Percentiles rank a stretch among this genome's conserved stretches.
Evolutionary conservation across 306 rosid genomes (phyloP).

Genomic region (Ormosia emarginata): DNA sequence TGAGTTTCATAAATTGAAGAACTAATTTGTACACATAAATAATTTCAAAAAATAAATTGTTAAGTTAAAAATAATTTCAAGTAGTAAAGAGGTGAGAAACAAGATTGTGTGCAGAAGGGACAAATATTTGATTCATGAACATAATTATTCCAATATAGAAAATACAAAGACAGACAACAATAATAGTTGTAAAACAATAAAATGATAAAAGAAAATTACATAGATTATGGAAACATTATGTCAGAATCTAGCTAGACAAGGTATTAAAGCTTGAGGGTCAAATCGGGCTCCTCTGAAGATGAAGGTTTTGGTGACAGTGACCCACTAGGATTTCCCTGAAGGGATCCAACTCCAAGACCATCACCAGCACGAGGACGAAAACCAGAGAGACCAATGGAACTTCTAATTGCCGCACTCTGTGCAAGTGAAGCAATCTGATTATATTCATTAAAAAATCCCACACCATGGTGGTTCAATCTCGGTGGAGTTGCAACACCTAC

Average conservation of each 20-base stretch:
- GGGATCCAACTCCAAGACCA: background rate
- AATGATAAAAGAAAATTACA: background rate
- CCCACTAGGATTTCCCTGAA: background rate
- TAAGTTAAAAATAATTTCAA: background rate
- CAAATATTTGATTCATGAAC: background rate
- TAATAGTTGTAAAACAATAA: no score
- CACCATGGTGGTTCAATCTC: background rate
- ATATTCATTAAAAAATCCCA: background rate
- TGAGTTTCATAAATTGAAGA: background rate
- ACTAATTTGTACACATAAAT: background rate
- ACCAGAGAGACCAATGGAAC: no score
- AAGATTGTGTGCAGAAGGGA: background rate
- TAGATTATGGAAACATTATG: background rate
- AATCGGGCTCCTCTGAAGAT: background rate
- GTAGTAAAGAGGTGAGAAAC: background rate
- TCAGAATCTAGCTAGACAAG: background rate
- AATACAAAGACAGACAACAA: no score
- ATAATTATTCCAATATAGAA: no score
- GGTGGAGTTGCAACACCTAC: no score
- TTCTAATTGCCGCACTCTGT: no score
- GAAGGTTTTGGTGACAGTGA: background rate
- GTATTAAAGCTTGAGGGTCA: background rate
- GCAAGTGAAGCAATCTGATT: background rate
- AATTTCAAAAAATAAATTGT: no score
- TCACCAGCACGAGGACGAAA: background rate